Base-by-base conservation (phyloP, 176 grass and related monocot species). In the Carex pumila region DNA sequence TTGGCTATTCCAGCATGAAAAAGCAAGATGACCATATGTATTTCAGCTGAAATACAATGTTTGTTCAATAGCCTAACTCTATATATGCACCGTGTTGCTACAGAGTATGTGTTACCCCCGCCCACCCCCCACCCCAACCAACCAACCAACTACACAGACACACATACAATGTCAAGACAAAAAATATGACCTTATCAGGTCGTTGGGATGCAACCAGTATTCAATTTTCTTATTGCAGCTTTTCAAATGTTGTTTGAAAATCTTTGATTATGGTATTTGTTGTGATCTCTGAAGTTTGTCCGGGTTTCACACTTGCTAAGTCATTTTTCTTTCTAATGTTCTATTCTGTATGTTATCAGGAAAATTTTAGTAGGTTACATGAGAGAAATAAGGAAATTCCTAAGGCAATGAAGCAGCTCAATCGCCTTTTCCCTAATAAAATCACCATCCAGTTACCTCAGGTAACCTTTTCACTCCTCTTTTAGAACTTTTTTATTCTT, bases 361-460 rank as follows among this genome's bases (percentile, higher is more conserved):
- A 99, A 84, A 99, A 89, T 83, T 93, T 99, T 89, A 96, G 88
- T 79, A 93, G 91, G 66, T 83, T 95, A 62, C 93, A 95, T 22
- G 97, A 99, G 85, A 95, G 97, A 81, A 99, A 85, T 87, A 99
- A 99, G 79, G 97, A 99, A 86, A 93, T 89, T 70, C 97, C 97
- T 1, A 99, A 99, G 81, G 87, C 91, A 47, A 95, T 94, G 93
- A 99, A 96, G 85, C 93, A 99, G 85, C 91, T 99, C 55, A 89
- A 89, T 74, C 92, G 91, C 64, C 88, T 99, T 80, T 99, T 99
- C 69, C 97, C 96, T 74, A 99, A 99, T 85, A 99, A 99, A 92
- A 91, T 99, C 79, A 91, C 85, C 1, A 91, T 99, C 80, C 93
- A 99, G 82, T 90, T 94, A 93, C 97, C 97, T 14, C 91, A 99